These are phyloP conservation scores for Coffea canephora DNA, from an alignment of 257 asterid genomes.

Conservation along the genomic window DNA sequence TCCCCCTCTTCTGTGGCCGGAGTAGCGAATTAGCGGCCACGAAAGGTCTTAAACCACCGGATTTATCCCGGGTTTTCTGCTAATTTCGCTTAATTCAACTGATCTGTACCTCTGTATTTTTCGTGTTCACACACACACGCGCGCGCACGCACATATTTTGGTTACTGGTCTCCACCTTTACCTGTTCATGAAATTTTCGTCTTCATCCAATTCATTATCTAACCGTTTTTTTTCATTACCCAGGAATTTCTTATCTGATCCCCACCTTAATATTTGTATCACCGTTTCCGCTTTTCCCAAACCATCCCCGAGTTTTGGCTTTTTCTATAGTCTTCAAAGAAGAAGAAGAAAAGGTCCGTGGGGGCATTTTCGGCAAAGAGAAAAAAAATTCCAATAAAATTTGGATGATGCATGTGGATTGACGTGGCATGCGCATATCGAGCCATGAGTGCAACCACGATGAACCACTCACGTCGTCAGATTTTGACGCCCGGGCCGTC, in stretches of 20 bases:
- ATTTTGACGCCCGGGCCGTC: conserved; percentile 25
- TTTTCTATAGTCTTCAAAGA: background rate
- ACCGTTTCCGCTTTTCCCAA: background rate
- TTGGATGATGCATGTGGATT: conserved; percentile 20
- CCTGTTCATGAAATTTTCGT: background rate
- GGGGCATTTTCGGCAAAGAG: conserved; percentile 19
- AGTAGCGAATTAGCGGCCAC: background rate
- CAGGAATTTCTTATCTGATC: conserved; percentile 19
- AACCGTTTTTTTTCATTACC: background rate
- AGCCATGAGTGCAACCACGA: conserved; percentile 34
- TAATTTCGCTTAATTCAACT: conserved; percentile 5
- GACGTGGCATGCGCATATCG: conserved; percentile 31
- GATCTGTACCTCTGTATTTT: conserved; percentile 3
- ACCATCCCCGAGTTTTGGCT: conserved; percentile 10
- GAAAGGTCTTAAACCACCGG: background rate
- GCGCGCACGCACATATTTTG: background rate
- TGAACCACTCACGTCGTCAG: conserved; percentile 36
- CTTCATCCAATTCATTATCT: conserved; percentile 3
- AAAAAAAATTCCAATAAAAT: background rate
- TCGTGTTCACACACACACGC: background rate
- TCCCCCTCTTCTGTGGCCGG: background rate
- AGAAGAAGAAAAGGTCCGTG: background rate
- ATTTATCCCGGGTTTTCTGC: background rate
- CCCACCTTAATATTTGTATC: conserved; percentile 5
- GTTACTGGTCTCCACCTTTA: background rate